Evolutionary conservation across 306 rosid genomes (phyloP), one percentile per base, ranked within the genome.

Genomic region (Calophaca sinica): DNA sequence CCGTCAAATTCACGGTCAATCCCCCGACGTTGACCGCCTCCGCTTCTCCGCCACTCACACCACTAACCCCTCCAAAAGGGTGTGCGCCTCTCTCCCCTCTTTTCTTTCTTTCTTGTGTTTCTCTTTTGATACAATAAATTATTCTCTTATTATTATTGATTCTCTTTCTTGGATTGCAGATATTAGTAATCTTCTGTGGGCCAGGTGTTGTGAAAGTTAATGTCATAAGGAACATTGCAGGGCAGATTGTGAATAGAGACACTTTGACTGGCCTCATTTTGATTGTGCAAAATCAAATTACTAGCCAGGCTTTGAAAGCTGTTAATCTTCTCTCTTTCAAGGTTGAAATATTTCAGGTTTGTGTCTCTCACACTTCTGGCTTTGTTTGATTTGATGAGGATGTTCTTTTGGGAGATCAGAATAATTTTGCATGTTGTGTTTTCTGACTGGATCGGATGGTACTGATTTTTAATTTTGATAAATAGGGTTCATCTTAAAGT

Each of bases 311-410:
- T 48, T 76, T 82, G 83, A 94, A 94, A 79, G 87, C 89, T 2
- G 72, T 94, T 10, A 80, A 84, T 14, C 49, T 71, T 45, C 79
- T 87, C 38, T 44, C 83, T 2, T 87, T 90, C 73, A 92, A 91
- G 77, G 97, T 89, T 65, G 99, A 94, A 78, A 84, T 90, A 36
- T 94, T 94, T 60, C 97, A 92, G 97, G 99, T 94, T 80, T 67
- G 86, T 83, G 72, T 82, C 72, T 13, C 59, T 33, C 36, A 33
- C 36, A 20, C 1, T 20, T 20, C 1, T 0, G 26, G 26, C 26
- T n/a, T 62, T 48, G 13, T 53, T 54, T 62, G 4, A 4, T 72
- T 53, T 5, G 31, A 67, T 55, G 5, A 29, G 11, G n/a, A 13
- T 15, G 0, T 36, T 49, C 7, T 10, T 7, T 48, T 52, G 48